These are phyloP conservation scores for Vaccinium myrtillus DNA, from an alignment of 148 eudicot species.

Conservation along the genomic window DNA sequence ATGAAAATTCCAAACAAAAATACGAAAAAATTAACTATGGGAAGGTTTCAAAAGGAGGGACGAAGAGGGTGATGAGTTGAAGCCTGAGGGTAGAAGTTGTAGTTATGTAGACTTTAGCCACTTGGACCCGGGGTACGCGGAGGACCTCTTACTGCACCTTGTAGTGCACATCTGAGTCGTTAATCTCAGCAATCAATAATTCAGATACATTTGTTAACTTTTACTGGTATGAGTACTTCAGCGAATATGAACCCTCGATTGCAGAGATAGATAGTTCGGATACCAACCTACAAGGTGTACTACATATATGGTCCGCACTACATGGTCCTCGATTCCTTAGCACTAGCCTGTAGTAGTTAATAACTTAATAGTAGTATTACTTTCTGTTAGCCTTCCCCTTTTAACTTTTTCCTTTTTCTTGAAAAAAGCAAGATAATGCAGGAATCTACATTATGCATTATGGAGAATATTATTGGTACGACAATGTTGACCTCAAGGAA, in stretches of 20 bases:
- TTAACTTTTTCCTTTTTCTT: background rate
- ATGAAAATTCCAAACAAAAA: background rate
- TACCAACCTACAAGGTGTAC: too few species aligned
- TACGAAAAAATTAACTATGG: background rate
- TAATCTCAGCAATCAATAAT: too few species aligned
- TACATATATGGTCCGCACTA: too few species aligned
- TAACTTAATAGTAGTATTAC: background rate
- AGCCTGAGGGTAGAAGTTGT: background rate
- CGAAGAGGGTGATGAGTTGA: background rate
- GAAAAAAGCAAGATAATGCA: background rate
- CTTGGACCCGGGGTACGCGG: background rate
- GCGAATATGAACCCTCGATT: too few species aligned
- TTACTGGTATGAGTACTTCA: too few species aligned
- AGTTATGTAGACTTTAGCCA: background rate
- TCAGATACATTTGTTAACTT: too few species aligned
- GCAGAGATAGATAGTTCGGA: too few species aligned
- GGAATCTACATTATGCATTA: constrained; percentile 9
- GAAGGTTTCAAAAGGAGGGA: background rate
- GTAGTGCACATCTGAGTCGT: too few species aligned
- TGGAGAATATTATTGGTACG: background rate
- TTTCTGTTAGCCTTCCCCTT: background rate
- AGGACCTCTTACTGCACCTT: too few species aligned
- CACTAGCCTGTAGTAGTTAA: too few species aligned
- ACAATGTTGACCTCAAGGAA: constrained; percentile 9
- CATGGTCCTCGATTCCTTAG: too few species aligned